A percentile compares a stretch with the other conserved stretches of the same genome.
Conservation (phyloP, 352 stramenopile genomes). For the Phytophthora capsici region DNA sequence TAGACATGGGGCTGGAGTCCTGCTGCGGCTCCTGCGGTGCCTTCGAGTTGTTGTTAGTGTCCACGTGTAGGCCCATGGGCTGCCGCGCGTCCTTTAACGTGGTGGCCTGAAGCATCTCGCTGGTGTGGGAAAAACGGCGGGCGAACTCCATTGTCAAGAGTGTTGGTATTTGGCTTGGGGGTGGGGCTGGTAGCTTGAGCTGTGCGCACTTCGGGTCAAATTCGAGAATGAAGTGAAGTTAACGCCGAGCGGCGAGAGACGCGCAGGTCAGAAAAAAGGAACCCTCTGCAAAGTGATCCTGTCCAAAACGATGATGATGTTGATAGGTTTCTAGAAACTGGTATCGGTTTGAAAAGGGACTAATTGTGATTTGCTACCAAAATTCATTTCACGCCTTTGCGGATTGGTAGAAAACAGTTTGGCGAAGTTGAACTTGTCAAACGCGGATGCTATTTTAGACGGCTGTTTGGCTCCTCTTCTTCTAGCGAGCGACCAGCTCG, state of each 20-base stretch:
- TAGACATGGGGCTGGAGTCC: slow-evolving; percentile 21
- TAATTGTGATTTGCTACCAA: slow-evolving; percentile 5
- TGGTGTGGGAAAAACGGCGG: slow-evolving; percentile 42
- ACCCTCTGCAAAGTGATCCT: slow-evolving; percentile 20
- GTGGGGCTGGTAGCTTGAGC: slow-evolving; percentile 10
- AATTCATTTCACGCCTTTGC: background rate
- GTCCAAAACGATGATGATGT: background rate
- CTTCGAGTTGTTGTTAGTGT: slow-evolving; percentile 50
- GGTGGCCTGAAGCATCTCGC: slow-evolving; percentile 40
- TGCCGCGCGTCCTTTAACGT: slow-evolving; percentile 35
- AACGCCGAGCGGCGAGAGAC: slow-evolving; percentile 14
- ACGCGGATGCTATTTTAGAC: slow-evolving; percentile 18
- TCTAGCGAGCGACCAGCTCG: background rate
- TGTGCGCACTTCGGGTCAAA: slow-evolving; percentile 34
- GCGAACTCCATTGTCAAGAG: slow-evolving; percentile 44
- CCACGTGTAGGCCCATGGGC: slow-evolving; percentile 44
- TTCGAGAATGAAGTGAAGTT: slow-evolving; percentile 43
- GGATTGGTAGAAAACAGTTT: slow-evolving; percentile 27
- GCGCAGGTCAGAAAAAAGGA: slow-evolving; percentile 30
- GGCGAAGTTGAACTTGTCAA: slow-evolving; percentile 25
- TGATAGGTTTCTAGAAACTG: slow-evolving; percentile 17
- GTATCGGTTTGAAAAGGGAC: slow-evolving; percentile 5
- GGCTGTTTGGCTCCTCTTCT: slow-evolving; percentile 4
- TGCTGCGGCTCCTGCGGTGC: slow-evolving; percentile 28
- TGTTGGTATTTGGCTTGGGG: slow-evolving; percentile 19